Percentiles rank a stretch among this genome's conserved stretches.
phyloP scores from a whole-genome alignment of 495 filamentous ascomycete genomes.

The Penicillium taxi region DNA sequence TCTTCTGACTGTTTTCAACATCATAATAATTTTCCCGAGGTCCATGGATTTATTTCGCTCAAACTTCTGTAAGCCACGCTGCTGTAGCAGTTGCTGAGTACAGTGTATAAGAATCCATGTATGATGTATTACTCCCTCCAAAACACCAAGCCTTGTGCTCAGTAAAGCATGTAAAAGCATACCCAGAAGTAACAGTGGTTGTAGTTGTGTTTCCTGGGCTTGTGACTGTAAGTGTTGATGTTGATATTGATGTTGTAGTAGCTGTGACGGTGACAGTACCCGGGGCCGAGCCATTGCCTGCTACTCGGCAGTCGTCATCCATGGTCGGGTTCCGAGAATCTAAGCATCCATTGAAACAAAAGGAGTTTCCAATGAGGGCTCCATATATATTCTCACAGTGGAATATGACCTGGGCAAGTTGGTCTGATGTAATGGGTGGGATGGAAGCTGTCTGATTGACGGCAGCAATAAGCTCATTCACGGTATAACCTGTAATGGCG shows the following conservation, averaged over 20 bases:
- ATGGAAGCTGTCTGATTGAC: constrained; percentile 15
- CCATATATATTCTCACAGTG: constrained; percentile 14
- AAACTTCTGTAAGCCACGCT: too few species aligned
- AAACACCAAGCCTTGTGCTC: constrained; percentile 9
- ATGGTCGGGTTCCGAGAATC: neutral
- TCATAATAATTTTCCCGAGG: too few species aligned
- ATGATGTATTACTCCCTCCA: too few species aligned
- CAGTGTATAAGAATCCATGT: neutral
- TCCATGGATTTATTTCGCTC: too few species aligned
- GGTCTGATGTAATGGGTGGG: constrained; percentile 6
- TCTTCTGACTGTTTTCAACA: too few species aligned
- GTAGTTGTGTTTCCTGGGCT: neutral
- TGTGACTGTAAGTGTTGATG: too few species aligned
- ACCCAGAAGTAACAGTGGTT: neutral
- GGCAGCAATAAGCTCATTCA: constrained; percentile 9
- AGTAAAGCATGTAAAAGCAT: constrained; percentile 3
- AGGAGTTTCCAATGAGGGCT: constrained; percentile 11
- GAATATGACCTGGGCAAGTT: constrained; percentile 13
- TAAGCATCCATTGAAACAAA: constrained; percentile 12
- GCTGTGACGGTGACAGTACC: constrained; percentile 3
- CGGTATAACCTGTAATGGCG: constrained; percentile 8
- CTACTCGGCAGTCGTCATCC: constrained; percentile 11
- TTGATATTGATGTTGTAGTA: constrained; percentile 1
- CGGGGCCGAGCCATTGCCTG: constrained; percentile 2
- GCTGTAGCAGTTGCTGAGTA: neutral